A percentile compares a stretch with the other conserved stretches of the same genome.
Evolutionary conservation across 164 flowering plant species (phyloP).

Genomic region (Nelumbo lutea): DNA sequence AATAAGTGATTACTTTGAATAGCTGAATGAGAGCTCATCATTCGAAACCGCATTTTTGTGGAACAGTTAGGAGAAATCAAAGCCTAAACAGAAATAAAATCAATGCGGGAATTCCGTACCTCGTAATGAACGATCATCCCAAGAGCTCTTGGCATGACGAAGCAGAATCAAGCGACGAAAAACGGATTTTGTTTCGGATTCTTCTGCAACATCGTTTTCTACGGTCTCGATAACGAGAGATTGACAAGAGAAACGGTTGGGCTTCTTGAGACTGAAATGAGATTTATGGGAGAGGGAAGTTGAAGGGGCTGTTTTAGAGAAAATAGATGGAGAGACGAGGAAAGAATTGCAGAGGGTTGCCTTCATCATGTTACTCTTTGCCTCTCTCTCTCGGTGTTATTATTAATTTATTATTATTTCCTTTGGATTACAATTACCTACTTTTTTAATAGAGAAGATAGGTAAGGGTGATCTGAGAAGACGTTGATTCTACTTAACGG

Average conservation of each 20-base stretch:
- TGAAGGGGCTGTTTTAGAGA: background rate
- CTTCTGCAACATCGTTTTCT: constrained; percentile 18
- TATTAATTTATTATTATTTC: no score
- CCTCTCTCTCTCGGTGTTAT: background rate
- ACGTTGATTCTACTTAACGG: no score
- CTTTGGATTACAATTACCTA: background rate
- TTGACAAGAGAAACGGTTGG: constrained; percentile 6
- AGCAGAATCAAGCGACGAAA: constrained; percentile 76
- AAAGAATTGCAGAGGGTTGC: constrained; percentile 11
- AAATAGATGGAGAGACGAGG: background rate
- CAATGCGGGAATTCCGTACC: constrained; percentile 23
- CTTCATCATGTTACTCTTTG: constrained; percentile 8
- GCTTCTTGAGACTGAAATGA: constrained; percentile 13
- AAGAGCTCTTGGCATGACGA: constrained; percentile 73
- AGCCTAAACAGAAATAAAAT: background rate
- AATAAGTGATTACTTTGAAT: no score
- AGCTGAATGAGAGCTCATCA: no score
- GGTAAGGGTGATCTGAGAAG: no score
- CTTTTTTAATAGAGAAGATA: no score
- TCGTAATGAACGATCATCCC: constrained; percentile 50
- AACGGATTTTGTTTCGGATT: constrained; percentile 13
- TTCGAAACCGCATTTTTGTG: background rate
- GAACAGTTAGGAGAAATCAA: background rate
- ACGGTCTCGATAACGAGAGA: constrained; percentile 21
- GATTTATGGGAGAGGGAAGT: background rate